A percentile compares a stretch with the other conserved stretches of the same genome.
phyloP scores from a whole-genome alignment of 306 rosid species.

The Arachis stenosperma region DNA sequence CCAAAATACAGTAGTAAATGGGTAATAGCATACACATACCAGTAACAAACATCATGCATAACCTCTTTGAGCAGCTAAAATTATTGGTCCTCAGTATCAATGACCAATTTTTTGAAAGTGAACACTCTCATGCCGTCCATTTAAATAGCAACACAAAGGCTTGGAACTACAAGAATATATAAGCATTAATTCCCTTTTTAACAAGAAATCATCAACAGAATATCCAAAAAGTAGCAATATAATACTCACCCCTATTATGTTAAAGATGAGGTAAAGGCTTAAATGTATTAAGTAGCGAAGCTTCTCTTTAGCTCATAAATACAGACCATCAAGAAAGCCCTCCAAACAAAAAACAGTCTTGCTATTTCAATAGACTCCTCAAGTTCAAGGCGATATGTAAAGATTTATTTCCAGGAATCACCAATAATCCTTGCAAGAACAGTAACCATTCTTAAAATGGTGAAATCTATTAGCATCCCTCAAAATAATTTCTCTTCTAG shows the following conservation, averaged over 20 bases:
- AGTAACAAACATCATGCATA: slow-evolving; percentile 60
- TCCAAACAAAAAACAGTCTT: slow-evolving; percentile 60
- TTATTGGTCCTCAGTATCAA: slow-evolving; percentile 46
- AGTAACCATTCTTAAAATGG: slow-evolving; percentile 69
- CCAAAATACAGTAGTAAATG: slow-evolving; percentile 6
- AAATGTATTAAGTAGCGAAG: slow-evolving; percentile 43
- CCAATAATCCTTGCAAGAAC: slow-evolving; percentile 83
- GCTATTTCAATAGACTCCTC: slow-evolving; percentile 40
- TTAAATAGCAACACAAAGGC: slow-evolving; percentile 39
- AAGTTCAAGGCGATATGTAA: slow-evolving; percentile 15
- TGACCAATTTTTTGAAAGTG: slow-evolving; percentile 58
- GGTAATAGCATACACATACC: background rate
- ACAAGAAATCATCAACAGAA: slow-evolving; percentile 13
- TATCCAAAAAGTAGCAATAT: background rate
- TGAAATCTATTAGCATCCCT: slow-evolving; percentile 83
- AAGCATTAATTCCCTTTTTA: slow-evolving; percentile 25
- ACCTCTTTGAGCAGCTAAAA: slow-evolving; percentile 61
- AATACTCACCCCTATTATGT: slow-evolving; percentile 18
- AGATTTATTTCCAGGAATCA: slow-evolving; percentile 36
- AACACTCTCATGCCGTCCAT: slow-evolving; percentile 63
- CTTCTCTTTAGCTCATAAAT: too few species aligned
- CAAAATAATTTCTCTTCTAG: slow-evolving; percentile 71
- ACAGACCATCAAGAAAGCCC: slow-evolving; percentile 54
- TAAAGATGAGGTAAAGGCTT: slow-evolving; percentile 20
- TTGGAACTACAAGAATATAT: slow-evolving; percentile 51